Base-by-base conservation (phyloP, 768 basidiomycete genomes). In the Suillus sp. region DNA sequence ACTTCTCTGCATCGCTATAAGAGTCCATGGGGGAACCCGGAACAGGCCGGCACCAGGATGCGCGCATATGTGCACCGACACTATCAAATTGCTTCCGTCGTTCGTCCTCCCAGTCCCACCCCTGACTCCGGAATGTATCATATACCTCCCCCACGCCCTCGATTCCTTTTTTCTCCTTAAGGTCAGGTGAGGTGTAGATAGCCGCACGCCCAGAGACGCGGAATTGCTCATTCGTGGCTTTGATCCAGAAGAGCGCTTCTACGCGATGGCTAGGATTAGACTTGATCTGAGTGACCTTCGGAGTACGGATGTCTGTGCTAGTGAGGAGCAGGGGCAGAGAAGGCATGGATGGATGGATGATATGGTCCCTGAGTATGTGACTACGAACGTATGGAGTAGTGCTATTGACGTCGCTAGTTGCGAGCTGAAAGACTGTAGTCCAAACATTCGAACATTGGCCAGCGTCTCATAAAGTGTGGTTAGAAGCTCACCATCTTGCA, bases 211-310 rank as follows among this genome's bases (percentile, higher is more conserved):
- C 92, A 0, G 78, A 64, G 69, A 96, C 76, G 54, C 94, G 87
- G 71, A 88, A 93, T 69, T 96, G 93, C 70, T 91, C 87, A 59
- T 81, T 73, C 0, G 85, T 81, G 25, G 83, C 81, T 35, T 83
- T 79, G 59, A 88, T 82, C 91, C 92, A 95, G 87, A 90, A 94
- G 13, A 81, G 84, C 48, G 89, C 66, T 71, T 94, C 89, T 64
- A 88, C 83, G 18, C 53, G 8, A 4, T 7, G 37, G 48, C 78
- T 72, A 11, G 80, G 70, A 62, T 79, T 79, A 42, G 78, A 69
- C 27, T 76, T 77, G 54, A 93, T 76, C 66, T 93, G 87, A 1
- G 74, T 54, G 38, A 85, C 81, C 68, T 95, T 95, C 25, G 86
- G 86, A 2, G 86, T 81, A 30, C 93, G 89, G 53, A 88, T 72